A percentile compares a stretch with the other conserved stretches of the same genome.
Evolutionary conservation across 192 early-diverging fungal species (phyloP).

Genomic region (Haplosporangium gracile): DNA sequence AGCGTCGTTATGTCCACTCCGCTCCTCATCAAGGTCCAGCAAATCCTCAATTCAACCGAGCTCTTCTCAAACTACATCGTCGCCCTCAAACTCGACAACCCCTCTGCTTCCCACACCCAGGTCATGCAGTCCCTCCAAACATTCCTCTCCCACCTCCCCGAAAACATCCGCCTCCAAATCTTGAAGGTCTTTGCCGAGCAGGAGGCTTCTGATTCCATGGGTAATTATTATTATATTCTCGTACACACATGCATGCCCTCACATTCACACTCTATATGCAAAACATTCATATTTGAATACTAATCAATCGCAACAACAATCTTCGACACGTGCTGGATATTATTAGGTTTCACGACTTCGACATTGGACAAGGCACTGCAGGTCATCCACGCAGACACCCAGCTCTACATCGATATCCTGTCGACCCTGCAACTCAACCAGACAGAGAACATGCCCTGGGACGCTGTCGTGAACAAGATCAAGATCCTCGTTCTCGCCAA

Average conservation of each 20-base stretch:
- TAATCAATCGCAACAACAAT: not conserved
- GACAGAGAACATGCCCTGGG: slow-evolving; percentile 59
- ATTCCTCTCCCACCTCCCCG: slow-evolving; percentile 50
- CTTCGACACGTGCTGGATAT: not conserved
- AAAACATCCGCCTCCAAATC: slow-evolving; percentile 43
- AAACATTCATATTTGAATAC: too few species aligned
- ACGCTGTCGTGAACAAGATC: slow-evolving; percentile 49
- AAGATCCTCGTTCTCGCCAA: slow-evolving; percentile 29
- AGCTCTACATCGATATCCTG: slow-evolving; percentile 59
- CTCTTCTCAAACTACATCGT: slow-evolving; percentile 50
- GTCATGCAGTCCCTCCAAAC: slow-evolving; percentile 59
- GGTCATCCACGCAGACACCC: slow-evolving; percentile 51
- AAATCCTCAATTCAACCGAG: slow-evolving; percentile 37
- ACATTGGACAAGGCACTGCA: slow-evolving; percentile 44
- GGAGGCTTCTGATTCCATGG: slow-evolving; percentile 55
- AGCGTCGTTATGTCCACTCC: slow-evolving; percentile 50
- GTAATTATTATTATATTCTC: slow-evolving; percentile 17
- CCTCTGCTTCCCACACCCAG: slow-evolving; percentile 57
- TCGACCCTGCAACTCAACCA: slow-evolving; percentile 58
- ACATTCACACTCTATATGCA: not conserved
- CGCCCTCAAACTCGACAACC: slow-evolving; percentile 59
- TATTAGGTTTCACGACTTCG: slow-evolving; percentile 38
- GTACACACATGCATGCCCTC: not conserved
- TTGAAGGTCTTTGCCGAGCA: slow-evolving; percentile 59
- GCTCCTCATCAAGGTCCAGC: slow-evolving; percentile 48